These are phyloP conservation scores for Volvox africanus DNA, from an alignment of 139 green algal species.

Conservation along the genomic window DNA sequence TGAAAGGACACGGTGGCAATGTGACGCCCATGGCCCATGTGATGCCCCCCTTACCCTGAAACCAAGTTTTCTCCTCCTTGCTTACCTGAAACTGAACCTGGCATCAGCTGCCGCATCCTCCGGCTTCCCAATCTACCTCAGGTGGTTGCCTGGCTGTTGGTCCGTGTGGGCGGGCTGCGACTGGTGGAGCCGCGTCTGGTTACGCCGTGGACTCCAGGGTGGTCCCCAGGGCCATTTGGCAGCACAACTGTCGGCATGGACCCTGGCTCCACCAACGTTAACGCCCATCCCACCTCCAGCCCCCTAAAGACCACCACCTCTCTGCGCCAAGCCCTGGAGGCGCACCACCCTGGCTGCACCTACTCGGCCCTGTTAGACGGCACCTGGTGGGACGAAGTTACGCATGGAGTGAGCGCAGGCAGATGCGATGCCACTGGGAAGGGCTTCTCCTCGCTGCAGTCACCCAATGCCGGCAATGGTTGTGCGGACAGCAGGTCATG, in stretches of 20 bases:
- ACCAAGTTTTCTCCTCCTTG: no score
- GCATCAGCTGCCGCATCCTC: no score
- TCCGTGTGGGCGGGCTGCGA: not conserved
- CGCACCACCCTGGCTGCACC: conserved; percentile 12
- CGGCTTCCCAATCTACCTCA: not conserved
- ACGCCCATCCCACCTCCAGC: not conserved
- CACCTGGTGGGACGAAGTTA: not conserved
- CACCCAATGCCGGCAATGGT: not conserved
- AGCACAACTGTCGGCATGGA: no score
- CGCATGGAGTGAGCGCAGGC: not conserved
- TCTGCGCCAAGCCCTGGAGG: conserved; percentile 19
- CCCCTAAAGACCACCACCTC: not conserved
- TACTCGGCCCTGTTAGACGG: not conserved
- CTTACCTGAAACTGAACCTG: no score
- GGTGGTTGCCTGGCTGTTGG: conserved; percentile 40
- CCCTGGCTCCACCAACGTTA: no score
- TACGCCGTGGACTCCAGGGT: no score
- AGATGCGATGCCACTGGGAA: not conserved
- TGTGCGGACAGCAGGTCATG: not conserved
- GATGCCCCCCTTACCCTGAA: no score
- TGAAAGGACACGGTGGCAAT: no score
- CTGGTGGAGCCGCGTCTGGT: conserved; percentile 7
- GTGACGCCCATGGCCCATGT: no score
- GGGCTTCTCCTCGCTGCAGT: not conserved
- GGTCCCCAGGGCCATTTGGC: no score